Conservation (phyloP, 2,329 filamentous ascomycete genomes). For the Graphilbum ipis-grandicollis region DNA sequence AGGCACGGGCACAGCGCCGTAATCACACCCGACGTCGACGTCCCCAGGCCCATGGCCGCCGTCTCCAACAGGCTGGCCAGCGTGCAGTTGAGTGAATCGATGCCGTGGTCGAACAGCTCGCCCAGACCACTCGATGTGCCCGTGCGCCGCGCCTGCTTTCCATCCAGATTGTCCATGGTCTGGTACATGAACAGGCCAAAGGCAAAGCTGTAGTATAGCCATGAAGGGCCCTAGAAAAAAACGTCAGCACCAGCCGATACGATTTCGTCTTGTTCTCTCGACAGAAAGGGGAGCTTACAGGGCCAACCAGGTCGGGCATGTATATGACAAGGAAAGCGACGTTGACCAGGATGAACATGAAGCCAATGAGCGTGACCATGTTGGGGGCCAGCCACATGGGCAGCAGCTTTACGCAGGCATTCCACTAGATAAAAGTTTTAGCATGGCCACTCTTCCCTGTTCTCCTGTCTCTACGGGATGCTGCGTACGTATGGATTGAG, state of each 20-base stretch:
- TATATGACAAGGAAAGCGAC: conserved; percentile 56
- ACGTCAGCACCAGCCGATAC: not conserved
- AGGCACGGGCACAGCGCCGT: conserved; percentile 82
- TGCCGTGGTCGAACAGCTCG: conserved; percentile 96
- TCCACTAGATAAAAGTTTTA: conserved; percentile 49
- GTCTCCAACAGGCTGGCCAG: conserved; percentile 81
- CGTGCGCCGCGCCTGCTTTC: conserved; percentile 89
- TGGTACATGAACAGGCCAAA: conserved; percentile 97
- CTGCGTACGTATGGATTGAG: conserved; percentile 78
- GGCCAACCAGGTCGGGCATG: conserved; percentile 81
- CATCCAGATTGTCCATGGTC: conserved; percentile 97
- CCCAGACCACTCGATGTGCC: conserved; percentile 89
- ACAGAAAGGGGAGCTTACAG: too few species aligned
- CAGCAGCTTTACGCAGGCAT: conserved; percentile 78
- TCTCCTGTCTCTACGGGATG: too few species aligned
- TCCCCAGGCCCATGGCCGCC: conserved; percentile 80
- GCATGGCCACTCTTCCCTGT: too few species aligned
- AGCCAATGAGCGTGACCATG: conserved; percentile 89
- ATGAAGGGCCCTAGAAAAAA: conserved; percentile 52
- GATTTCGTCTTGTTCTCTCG: not conserved
- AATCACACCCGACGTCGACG: conserved; percentile 70
- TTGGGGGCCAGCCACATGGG: conserved; percentile 96
- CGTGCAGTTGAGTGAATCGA: conserved; percentile 95
- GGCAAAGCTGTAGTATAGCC: conserved; percentile 93
- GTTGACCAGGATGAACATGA: conserved; percentile 84